These are phyloP conservation scores for Cercospora sesami DNA, from an alignment of 2,329 filamentous ascomycete species.

Conservation along the genomic window DNA sequence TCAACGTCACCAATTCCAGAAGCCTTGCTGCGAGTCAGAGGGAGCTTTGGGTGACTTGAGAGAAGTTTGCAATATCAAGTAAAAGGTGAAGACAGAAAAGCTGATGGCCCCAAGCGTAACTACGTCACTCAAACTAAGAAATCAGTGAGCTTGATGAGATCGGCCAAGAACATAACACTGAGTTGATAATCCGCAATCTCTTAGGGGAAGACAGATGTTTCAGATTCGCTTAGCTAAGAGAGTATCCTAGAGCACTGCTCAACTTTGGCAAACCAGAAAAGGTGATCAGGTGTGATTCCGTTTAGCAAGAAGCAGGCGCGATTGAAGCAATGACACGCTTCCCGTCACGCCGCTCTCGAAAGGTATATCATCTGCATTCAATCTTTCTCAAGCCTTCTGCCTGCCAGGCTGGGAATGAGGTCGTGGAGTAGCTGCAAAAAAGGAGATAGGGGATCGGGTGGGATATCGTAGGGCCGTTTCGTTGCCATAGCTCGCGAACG, in stretches of 20 bases:
- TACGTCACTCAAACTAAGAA: no score
- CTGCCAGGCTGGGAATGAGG: not conserved
- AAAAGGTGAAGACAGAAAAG: no score
- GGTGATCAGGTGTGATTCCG: not conserved
- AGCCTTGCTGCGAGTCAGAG: no score
- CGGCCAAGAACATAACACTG: no score
- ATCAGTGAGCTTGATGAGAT: no score
- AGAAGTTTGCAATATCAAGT: no score
- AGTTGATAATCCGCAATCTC: no score
- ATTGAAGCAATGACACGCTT: not conserved
- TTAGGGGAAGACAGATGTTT: not conserved
- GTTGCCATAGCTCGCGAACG: not conserved
- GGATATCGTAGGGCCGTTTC: slow-evolving; percentile 2
- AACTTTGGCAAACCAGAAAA: not conserved
- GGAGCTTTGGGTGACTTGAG: no score
- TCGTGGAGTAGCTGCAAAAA: not conserved
- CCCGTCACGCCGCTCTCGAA: not conserved
- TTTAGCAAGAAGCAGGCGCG: not conserved
- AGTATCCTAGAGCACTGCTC: not conserved
- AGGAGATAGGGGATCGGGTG: not conserved
- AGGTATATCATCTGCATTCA: not conserved
- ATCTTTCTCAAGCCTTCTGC: not conserved
- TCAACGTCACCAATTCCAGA: no score
- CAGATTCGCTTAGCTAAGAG: slow-evolving; percentile 1
- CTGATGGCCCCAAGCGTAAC: no score